Base-by-base conservation (phyloP, 164 flowering plant genomes). In the Vitis labrusca region DNA sequence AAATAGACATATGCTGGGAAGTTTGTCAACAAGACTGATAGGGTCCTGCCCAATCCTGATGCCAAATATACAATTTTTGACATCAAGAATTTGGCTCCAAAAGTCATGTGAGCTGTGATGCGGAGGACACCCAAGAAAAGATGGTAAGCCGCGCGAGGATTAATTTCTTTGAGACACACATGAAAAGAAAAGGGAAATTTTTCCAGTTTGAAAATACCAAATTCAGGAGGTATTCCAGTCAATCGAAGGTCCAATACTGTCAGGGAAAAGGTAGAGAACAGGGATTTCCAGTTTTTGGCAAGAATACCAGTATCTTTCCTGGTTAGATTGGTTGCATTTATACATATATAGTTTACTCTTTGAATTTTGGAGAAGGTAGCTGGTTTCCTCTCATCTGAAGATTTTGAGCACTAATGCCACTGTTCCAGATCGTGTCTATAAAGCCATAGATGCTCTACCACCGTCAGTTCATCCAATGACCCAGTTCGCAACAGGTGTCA, bases 1-100 rank as follows among this genome's bases (percentile, higher is more conserved):
- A 91, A 86, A 74, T 77, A 87, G 74, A 77, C 91, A 71, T 88
- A 83, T 76, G 98, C 88, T 50, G 88, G 81, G 8, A 85, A 82
- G 50, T 91, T 89, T 68, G 72, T 91, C 19, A 89, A 73, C 54
- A 89, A 76, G 81, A 83, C 70, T 75, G 97, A 91, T 29, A 81
- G 98, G n/a, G 77, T 68, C 37, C 58, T 74, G 70, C 71, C 88
- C 11, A 79, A 71, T 58, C 79, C 81, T 53, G 91, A 87, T 78
- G 82, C 73, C 10, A 88, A 82, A 62, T 92, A 81, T 64, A 89
- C 97, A 29, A 94, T 92, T 76, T 58, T 95, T 69, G 93, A 85
- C 64, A 47, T 95, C 76, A 95, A 92, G 85, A 91, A 92, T 78
- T 54, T 95, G 70, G 97, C 88, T 72, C 69, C 56, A 10, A 87